Percentiles rank a stretch among this genome's conserved stretches.
Evolutionary conservation across 2,329 filamentous ascomycete genomes (phyloP).

Genomic region (Diaporthe eres): DNA sequence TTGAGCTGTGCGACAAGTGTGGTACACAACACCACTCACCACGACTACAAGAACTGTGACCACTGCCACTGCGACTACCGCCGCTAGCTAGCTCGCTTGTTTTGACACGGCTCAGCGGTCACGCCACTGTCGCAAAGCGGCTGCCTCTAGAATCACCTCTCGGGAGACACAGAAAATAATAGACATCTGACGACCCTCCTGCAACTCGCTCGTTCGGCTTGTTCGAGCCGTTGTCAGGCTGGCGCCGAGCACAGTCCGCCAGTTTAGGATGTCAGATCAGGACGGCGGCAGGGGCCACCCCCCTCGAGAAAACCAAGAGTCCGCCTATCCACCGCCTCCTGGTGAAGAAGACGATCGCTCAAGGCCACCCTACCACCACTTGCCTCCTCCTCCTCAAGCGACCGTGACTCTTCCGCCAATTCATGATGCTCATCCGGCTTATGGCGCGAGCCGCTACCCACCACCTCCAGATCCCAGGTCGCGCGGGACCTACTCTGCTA

Average conservation of each 20-base stretch:
- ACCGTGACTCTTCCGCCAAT: slow-evolving; percentile 65
- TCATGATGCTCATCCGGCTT: slow-evolving; percentile 58
- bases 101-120: neutral
- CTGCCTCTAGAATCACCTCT: neutral
- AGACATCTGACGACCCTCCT: neutral
- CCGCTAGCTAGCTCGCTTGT: slow-evolving; percentile 8
- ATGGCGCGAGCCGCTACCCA: slow-evolving; percentile 54
- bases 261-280: slow-evolving; percentile 55
- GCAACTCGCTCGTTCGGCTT: slow-evolving; percentile 10
- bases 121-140: slow-evolving; percentile 8
- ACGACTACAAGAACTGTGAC: neutral
- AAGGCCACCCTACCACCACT: slow-evolving; percentile 48
- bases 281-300: slow-evolving; percentile 52
- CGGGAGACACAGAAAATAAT: neutral
- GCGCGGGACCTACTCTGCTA: slow-evolving; percentile 42
- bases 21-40: neutral
- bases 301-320: slow-evolving; percentile 55
- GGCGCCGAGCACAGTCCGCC: slow-evolving; percentile 49
- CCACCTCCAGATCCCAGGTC: slow-evolving; percentile 53
- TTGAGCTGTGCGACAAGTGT: slow-evolving; percentile 1
- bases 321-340: slow-evolving; percentile 58
- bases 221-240: slow-evolving; percentile 41
- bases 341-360: slow-evolving; percentile 59
- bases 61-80: neutral
- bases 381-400: slow-evolving; percentile 58